Percentiles rank a stretch among this genome's conserved stretches.
These are phyloP conservation scores for Termitomyces sp. DNA, from an alignment of 768 basidiomycete species.

Conservation along the genomic window DNA sequence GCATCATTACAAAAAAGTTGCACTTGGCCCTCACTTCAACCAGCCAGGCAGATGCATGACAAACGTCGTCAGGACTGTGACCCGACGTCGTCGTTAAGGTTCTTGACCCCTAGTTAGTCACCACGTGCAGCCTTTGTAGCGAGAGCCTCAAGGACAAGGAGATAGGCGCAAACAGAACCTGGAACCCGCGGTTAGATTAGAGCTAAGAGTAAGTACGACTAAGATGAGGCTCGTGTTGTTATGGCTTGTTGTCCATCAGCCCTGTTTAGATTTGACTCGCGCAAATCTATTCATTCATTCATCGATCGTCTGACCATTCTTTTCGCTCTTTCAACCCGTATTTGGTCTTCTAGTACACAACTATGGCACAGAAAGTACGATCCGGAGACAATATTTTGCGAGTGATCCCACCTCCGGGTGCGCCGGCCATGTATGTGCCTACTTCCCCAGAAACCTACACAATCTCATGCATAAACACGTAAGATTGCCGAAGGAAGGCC, in stretches of 20 bases:
- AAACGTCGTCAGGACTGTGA: neutral
- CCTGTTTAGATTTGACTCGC: conserved; percentile 11
- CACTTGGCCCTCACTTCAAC: conserved; percentile 12
- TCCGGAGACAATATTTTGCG: conserved; percentile 48
- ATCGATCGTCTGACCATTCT: conserved; percentile 14
- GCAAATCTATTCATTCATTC: neutral
- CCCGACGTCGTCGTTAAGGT: neutral
- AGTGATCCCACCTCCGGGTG: conserved; percentile 51
- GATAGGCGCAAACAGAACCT: no score
- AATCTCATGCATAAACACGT: conserved; percentile 12
- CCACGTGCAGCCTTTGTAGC: neutral
- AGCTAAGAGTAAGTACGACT: no score
- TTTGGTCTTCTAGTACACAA: neutral
- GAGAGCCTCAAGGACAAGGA: neutral
- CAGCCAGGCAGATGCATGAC: conserved; percentile 14
- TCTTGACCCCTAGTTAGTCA: neutral
- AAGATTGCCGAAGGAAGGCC: conserved; percentile 77
- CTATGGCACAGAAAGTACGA: conserved; percentile 54
- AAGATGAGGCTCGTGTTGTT: conserved; percentile 20
- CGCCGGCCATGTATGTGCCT: conserved; percentile 43
- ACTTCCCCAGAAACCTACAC: conserved; percentile 13
- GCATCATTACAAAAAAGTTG: neutral
- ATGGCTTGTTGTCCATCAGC: conserved; percentile 17
- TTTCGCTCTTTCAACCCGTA: conserved; percentile 4
- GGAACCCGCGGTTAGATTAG: neutral